Evolutionary conservation across 495 filamentous ascomycete species (phyloP).

Genomic region (Opeltia flavorubescens): DNA sequence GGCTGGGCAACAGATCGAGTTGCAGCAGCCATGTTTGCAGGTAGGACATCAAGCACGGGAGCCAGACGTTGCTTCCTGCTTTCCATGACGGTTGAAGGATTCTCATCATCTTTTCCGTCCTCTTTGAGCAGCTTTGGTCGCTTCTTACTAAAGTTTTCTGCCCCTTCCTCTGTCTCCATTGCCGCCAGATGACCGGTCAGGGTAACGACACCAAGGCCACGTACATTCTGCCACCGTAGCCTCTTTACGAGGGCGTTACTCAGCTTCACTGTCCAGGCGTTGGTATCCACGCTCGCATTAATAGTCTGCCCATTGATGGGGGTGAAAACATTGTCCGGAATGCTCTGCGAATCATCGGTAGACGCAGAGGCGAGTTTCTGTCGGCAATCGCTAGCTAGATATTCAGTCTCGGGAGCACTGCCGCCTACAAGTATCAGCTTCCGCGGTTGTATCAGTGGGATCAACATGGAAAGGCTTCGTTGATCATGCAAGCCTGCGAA

Average conservation of each 20-base stretch:
- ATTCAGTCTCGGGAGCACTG: slow-evolving; percentile 56
- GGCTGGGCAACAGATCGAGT: slow-evolving; percentile 69
- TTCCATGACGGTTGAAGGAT: slow-evolving; percentile 20
- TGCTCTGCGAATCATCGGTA: slow-evolving; percentile 23
- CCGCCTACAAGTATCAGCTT: slow-evolving; percentile 86
- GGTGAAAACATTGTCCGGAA: slow-evolving; percentile 55
- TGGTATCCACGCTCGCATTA: slow-evolving; percentile 91
- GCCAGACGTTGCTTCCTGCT: slow-evolving; percentile 9
- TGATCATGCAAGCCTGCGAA: slow-evolving; percentile 88
- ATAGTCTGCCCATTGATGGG: slow-evolving; percentile 55
- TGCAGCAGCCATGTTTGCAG: slow-evolving; percentile 59
- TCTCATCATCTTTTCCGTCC: slow-evolving; percentile 20
- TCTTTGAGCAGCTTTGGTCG: slow-evolving; percentile 49
- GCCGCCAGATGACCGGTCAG: slow-evolving; percentile 50
- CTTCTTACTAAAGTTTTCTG: slow-evolving; percentile 34
- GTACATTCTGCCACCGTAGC: slow-evolving; percentile 88
- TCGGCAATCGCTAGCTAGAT: slow-evolving; percentile 67
- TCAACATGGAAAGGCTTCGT: slow-evolving; percentile 81
- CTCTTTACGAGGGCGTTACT: slow-evolving; percentile 67
- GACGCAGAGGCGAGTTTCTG: slow-evolving; percentile 47
- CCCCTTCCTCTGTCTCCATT: slow-evolving; percentile 27
- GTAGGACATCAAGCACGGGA: slow-evolving; percentile 67
- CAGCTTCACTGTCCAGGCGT: slow-evolving; percentile 89
- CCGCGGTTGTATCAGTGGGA: slow-evolving; percentile 83
- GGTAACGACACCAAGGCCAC: slow-evolving; percentile 76